These are phyloP conservation scores for Globisporangium spiculum DNA, from an alignment of 352 stramenopile species.

Conservation along the genomic window DNA sequence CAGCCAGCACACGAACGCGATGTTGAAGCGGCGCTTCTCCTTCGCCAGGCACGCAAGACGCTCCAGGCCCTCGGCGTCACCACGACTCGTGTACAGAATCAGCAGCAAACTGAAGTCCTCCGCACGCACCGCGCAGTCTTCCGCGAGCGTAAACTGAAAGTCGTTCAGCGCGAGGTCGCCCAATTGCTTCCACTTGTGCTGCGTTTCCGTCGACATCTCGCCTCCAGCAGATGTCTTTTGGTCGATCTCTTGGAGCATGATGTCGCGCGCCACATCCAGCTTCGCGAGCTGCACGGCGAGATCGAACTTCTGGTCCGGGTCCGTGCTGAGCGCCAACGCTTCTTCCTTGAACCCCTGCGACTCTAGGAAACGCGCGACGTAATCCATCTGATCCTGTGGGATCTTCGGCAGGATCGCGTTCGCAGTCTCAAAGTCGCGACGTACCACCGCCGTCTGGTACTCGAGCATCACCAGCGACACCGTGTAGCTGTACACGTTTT, in stretches of 20 bases:
- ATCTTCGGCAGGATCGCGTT: constrained; percentile 97
- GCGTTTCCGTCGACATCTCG: constrained; percentile 94
- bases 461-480: constrained; percentile 95
- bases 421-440: constrained; percentile 96
- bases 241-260: constrained; percentile 91
- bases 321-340: constrained; percentile 90
- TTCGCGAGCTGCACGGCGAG: constrained; percentile 96
- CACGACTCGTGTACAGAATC: constrained; percentile 95
- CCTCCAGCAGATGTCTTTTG: constrained; percentile 38
- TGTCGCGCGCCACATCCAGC: constrained; percentile 92
- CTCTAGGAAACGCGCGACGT: constrained; percentile 94
- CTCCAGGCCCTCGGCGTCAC: constrained; percentile 92
- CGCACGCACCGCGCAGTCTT: constrained; percentile 93
- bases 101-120: constrained; percentile 96
- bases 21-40: constrained; percentile 91
- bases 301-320: constrained; percentile 98
- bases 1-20: constrained; percentile 96
- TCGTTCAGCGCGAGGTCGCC: constrained; percentile 92
- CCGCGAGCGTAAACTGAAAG: constrained; percentile 92
- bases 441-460: constrained; percentile 98
- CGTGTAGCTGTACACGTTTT: constrained; percentile 91
- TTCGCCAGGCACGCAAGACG: constrained; percentile 86
- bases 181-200: constrained; percentile 98
- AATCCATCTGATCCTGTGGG: constrained; percentile 83
- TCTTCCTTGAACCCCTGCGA: constrained; percentile 99